Percentiles rank a stretch among this genome's conserved stretches.
These are phyloP conservation scores for Aspergillus sp. DNA, from an alignment of 2,329 filamentous ascomycete species.

Conservation along the genomic window DNA sequence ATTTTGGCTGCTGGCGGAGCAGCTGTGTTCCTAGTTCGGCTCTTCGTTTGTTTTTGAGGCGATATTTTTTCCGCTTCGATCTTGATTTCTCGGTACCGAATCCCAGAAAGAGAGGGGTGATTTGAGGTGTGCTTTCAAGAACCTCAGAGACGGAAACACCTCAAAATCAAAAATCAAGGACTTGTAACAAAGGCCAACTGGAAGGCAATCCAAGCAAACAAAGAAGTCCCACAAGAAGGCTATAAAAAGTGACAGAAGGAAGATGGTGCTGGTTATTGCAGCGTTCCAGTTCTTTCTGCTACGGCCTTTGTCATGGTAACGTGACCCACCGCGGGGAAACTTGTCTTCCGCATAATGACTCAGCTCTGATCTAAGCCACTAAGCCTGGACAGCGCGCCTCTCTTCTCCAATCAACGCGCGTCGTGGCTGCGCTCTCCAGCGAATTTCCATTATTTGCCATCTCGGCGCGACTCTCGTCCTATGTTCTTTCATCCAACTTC, in stretches of 20 bases:
- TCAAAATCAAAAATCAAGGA: not conserved
- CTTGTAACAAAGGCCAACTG: not conserved
- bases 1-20: conserved; percentile 14
- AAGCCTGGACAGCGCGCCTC: conserved; percentile 15
- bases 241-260: not conserved
- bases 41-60: not conserved
- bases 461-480: conserved; percentile 36
- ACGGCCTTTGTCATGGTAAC: conserved; percentile 41
- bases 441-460: conserved; percentile 38
- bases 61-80: not conserved
- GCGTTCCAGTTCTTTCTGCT: conserved; percentile 26
- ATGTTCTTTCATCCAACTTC: conserved; percentile 20
- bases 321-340: conserved; percentile 43
- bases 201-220: not conserved
- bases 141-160: not conserved
- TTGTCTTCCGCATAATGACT: conserved; percentile 29
- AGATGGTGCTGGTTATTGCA: not conserved
- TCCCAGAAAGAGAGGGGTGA: conserved; percentile 24
- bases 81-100: conserved; percentile 11
- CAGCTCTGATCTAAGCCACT: conserved; percentile 32
- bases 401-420: conserved; percentile 43
- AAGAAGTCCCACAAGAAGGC: not conserved
- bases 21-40: conserved; percentile 13
- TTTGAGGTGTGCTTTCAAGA: conserved; percentile 25
- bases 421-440: conserved; percentile 29